Evolutionary conservation across 1,284 basidiomycete genomes (phyloP), one percentile per base, ranked within the genome.

Genomic region (Leccinum fallax): DNA sequence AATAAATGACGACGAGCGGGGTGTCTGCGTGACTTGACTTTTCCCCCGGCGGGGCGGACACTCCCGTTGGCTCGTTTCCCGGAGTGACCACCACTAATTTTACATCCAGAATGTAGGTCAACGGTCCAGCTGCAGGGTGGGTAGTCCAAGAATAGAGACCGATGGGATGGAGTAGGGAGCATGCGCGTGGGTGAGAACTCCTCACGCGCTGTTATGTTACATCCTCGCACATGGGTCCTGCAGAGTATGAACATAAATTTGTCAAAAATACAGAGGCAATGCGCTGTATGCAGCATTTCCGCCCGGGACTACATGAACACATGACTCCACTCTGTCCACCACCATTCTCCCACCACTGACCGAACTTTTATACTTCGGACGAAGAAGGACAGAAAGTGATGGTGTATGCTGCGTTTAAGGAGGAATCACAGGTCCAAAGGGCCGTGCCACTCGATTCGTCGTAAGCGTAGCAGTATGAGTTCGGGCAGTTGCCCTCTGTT

Each of bases 401-500:
- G 4, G 78, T 80, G 58, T 79, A 83, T 54, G 71, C 74, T 6
- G 73, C 67, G 9, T 68, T 57, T 59, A 57, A 40, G n/a, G 32
- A 24, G 7, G 69, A 61, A 24, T 61, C 1, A 60, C 81, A 83
- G 5, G 75, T 78, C 75, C 72, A 79, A 21, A 83, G 64, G 2
- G 81, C 81, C 1, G 77, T 79, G 4, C 76, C 76, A 43, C 71
- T 76, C 15, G 69, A 64, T 60, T 83, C 81, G 62, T 83, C 82
- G 61, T 76, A 84, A 5, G 81, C 79, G 59, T 82, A 83, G 11
- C 76, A 80, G 59, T 83, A 83, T 9, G 78, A 69, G 61, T 80
- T 74, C 2, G 78, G 78, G 66, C 81, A 82, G 59, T 69, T 74
- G 52, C 38, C 59, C 73, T 83, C 74, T 77, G 65, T 56, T 24